Conservation (phyloP, 1,284 basidiomycete genomes). For the Hypsizygus ulmarius region DNA sequence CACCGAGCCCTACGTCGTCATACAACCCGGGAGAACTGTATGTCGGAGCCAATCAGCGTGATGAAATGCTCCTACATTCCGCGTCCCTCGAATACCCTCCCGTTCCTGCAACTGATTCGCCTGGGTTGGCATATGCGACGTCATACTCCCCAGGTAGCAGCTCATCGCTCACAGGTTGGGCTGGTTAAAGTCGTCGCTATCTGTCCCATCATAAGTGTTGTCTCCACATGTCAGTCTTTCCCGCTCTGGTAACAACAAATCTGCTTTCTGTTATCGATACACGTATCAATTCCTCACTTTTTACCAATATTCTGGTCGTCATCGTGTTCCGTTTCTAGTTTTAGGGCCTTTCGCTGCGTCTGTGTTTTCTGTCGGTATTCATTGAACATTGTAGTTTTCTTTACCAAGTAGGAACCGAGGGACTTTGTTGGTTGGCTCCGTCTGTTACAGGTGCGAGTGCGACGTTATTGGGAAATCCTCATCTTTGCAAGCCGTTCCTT, state of each 20-base stretch:
- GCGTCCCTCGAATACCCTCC: constrained; percentile 10
- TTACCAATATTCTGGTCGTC: neutral
- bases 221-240: neutral
- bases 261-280: neutral
- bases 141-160: constrained; percentile 24
- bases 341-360: constrained; percentile 1
- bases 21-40: constrained; percentile 22
- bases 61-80: constrained; percentile 12
- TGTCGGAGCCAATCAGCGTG: constrained; percentile 14
- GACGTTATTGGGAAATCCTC: no score
- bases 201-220: neutral
- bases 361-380: neutral
- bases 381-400: neutral
- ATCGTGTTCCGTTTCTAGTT: constrained; percentile 2
- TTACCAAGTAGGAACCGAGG: neutral
- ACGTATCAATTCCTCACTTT: neutral
- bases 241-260: neutral
- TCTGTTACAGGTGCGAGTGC: neutral
- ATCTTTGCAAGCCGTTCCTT: no score
- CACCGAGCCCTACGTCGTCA: constrained; percentile 16
- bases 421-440: neutral
- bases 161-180: constrained; percentile 41
- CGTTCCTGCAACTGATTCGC: constrained; percentile 4
- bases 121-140: constrained; percentile 19
- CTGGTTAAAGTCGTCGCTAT: constrained; percentile 25